phyloP scores from a whole-genome alignment of 192 early-diverging fungal genomes.

The Spizellomyces punctatus region DNA sequence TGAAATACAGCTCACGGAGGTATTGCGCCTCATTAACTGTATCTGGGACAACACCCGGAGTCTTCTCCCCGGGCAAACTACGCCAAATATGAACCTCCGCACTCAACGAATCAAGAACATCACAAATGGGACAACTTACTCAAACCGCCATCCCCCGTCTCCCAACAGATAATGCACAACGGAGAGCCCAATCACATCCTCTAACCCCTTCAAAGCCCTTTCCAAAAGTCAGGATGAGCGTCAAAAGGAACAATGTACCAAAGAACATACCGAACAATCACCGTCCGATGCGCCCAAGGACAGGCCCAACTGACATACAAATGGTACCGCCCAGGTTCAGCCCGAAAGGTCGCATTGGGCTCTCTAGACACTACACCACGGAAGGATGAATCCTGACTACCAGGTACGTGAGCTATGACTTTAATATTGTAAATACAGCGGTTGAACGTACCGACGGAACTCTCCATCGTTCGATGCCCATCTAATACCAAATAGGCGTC shows the following conservation, averaged over 20 bases:
- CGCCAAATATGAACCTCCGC: constrained; percentile 35
- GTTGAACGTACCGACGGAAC: constrained; percentile 17
- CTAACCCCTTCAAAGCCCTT: constrained; percentile 81
- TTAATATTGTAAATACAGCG: not conserved
- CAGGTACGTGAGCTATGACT: constrained; percentile 3
- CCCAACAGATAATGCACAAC: constrained; percentile 84
- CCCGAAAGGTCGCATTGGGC: constrained; percentile 65
- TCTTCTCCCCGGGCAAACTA: constrained; percentile 62
- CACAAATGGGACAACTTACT: constrained; percentile 36
- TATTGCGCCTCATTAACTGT: constrained; percentile 72
- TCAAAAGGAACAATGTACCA: no score
- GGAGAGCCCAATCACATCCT: constrained; percentile 79
- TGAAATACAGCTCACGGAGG: constrained; percentile 89
- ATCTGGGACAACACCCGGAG: constrained; percentile 78
- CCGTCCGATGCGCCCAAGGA: constrained; percentile 84
- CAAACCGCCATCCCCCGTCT: constrained; percentile 74
- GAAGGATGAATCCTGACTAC: constrained; percentile 48
- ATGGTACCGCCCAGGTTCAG: constrained; percentile 82
- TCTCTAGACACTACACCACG: constrained; percentile 34
- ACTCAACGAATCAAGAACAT: not conserved
- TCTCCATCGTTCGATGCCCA: constrained; percentile 29
- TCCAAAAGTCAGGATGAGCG: not conserved
- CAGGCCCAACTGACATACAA: constrained; percentile 37
- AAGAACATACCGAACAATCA: constrained; percentile 67
- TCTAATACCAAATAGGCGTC: not conserved